Evolutionary conservation across 2,329 filamentous ascomycete genomes (phyloP).

Genomic region (Colletotrichum phormii): DNA sequence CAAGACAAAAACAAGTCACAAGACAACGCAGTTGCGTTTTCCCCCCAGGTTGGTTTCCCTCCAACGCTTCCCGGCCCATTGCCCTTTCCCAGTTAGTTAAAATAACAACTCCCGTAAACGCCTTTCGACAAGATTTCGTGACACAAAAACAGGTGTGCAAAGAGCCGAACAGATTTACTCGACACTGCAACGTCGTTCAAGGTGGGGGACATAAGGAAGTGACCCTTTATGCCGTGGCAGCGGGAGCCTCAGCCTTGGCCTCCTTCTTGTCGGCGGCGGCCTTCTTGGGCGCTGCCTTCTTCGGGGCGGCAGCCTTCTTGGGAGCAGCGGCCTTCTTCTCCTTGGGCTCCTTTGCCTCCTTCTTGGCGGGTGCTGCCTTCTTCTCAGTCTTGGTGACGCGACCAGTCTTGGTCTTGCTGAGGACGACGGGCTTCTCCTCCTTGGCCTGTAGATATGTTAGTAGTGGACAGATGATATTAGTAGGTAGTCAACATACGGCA

Average conservation of each 20-base stretch:
- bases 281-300: slow-evolving; percentile 58
- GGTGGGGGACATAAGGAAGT: neutral
- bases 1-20: slow-evolving; percentile 6
- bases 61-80: slow-evolving; percentile 20
- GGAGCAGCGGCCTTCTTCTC: slow-evolving; percentile 60
- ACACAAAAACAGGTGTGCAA: slow-evolving; percentile 22
- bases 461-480: slow-evolving; percentile 3
- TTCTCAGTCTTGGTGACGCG: slow-evolving; percentile 80
- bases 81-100: slow-evolving; percentile 29
- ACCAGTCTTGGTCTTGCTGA: slow-evolving; percentile 88
- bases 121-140: slow-evolving; percentile 35
- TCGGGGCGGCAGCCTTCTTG: slow-evolving; percentile 58
- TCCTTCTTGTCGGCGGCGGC: slow-evolving; percentile 49
- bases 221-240: slow-evolving; percentile 32
- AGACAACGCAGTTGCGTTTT: slow-evolving; percentile 29
- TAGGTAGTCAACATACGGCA: slow-evolving; percentile 43
- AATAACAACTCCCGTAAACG: slow-evolving; percentile 32
- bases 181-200: slow-evolving; percentile 13
- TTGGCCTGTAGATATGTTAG: slow-evolving; percentile 55
- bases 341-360: slow-evolving; percentile 56
- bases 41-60: slow-evolving; percentile 27
- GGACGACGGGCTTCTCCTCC: slow-evolving; percentile 75
- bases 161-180: neutral
- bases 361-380: slow-evolving; percentile 59
- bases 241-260: slow-evolving; percentile 32